phyloP scores from a whole-genome alignment of 148 eudicot genomes.

The Rhododendron kiyosumense region DNA sequence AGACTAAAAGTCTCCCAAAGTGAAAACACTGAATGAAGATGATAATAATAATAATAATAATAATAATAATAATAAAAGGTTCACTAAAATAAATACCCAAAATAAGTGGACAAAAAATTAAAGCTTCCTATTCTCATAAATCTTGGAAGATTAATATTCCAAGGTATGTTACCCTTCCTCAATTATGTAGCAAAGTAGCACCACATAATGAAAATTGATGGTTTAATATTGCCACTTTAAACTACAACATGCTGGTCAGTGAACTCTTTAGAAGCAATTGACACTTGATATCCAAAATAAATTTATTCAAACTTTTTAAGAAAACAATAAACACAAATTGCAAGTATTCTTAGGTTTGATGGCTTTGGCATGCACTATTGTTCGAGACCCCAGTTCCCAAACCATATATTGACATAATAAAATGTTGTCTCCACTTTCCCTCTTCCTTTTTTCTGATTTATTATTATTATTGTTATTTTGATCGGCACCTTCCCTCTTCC shows the following conservation, averaged over 20 bases:
- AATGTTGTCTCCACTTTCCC: background rate
- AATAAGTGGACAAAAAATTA: background rate
- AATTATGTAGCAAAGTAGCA: background rate
- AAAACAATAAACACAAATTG: background rate
- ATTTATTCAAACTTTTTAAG: background rate
- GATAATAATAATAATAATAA: too few relatives aligned
- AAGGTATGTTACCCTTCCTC: background rate
- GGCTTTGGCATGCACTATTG: background rate
- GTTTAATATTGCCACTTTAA: background rate
- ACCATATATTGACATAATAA: background rate
- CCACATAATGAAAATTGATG: background rate
- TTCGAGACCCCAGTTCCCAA: background rate
- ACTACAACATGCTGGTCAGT: background rate
- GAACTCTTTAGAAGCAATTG: background rate
- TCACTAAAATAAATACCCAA: background rate
- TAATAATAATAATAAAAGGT: background rate
- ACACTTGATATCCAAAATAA: background rate
- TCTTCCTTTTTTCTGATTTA: background rate
- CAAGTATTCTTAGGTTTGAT: background rate
- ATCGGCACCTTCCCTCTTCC: background rate
- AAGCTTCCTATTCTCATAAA: background rate
- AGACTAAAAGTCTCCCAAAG: background rate
- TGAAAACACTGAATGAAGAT: background rate
- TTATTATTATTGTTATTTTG: too few relatives aligned
- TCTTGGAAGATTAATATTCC: background rate